A percentile compares a stretch with the other conserved stretches of the same genome.
These are phyloP conservation scores for Cubamyces lactineus DNA, from an alignment of 768 basidiomycete genomes.

Conservation along the genomic window DNA sequence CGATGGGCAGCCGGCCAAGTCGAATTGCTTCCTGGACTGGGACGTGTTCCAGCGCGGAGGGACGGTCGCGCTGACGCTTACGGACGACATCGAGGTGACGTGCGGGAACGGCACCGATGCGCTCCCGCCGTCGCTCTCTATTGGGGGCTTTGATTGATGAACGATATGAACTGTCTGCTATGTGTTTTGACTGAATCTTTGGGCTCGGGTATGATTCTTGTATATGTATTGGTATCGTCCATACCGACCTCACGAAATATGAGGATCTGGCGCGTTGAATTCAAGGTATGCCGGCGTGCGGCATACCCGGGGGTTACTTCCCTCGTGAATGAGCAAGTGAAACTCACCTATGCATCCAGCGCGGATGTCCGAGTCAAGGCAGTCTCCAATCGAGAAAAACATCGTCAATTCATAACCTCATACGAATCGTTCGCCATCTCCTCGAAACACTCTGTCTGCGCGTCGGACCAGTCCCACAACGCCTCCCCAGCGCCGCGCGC, in stretches of 20 bases:
- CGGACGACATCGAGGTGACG: constrained; percentile 52
- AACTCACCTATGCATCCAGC: too few relatives aligned
- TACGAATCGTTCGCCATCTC: background rate
- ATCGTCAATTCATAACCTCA: too few relatives aligned
- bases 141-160: constrained; percentile 50
- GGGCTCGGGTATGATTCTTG: background rate
- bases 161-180: background rate
- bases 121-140: constrained; percentile 64
- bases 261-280: too few relatives aligned
- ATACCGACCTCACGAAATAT: too few relatives aligned
- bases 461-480: constrained; percentile 18
- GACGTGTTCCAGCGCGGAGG: constrained; percentile 58
- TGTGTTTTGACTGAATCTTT: too few relatives aligned
- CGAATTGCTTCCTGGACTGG: constrained; percentile 69
- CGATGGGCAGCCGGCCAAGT: constrained; percentile 58
- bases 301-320: too few relatives aligned
- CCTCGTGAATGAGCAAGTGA: too few relatives aligned
- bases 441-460: constrained; percentile 7
- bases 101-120: constrained; percentile 47
- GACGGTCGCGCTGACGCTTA: constrained; percentile 57
- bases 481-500: constrained; percentile 8
- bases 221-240: background rate
- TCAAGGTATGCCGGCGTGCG: too few relatives aligned
- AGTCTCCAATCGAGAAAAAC: too few relatives aligned
- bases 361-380: too few relatives aligned